Conservation (phyloP, 2,329 filamentous ascomycete species). For the Neofusicoccum laricinum region DNA sequence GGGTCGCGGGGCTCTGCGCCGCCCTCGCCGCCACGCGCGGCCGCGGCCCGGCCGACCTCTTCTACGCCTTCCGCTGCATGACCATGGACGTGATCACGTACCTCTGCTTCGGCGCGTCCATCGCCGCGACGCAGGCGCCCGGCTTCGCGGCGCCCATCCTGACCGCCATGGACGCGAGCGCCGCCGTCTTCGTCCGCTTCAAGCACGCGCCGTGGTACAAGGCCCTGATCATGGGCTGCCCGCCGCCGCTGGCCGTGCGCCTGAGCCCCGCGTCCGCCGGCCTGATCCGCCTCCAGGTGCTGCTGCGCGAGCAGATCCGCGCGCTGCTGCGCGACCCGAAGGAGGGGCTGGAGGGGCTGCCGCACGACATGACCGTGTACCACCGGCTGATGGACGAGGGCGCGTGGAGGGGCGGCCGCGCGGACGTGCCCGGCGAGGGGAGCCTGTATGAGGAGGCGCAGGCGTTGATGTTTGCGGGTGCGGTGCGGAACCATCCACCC, state of each 20-base stretch:
- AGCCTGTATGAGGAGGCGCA: slow-evolving; percentile 46
- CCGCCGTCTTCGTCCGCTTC: slow-evolving; percentile 36
- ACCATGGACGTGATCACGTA: slow-evolving; percentile 28
- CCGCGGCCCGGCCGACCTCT: slow-evolving; percentile 22
- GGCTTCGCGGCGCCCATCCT: slow-evolving; percentile 43
- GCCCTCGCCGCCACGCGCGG: slow-evolving; percentile 25
- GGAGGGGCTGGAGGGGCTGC: slow-evolving; percentile 27
- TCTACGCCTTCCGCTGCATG: slow-evolving; percentile 28
- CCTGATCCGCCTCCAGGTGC: slow-evolving; percentile 38
- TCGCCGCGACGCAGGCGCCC: slow-evolving; percentile 38
- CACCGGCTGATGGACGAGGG: slow-evolving; percentile 34
- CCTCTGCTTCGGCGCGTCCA: slow-evolving; percentile 42
- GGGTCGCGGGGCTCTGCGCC: slow-evolving; percentile 31
- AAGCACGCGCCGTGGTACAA: slow-evolving; percentile 40
- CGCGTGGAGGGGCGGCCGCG: slow-evolving; percentile 28
- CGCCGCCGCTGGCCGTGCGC: slow-evolving; percentile 35
- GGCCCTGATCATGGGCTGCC: slow-evolving; percentile 36
- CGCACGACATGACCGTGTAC: slow-evolving; percentile 38
- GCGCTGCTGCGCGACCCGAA: slow-evolving; percentile 30
- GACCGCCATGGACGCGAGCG: slow-evolving; percentile 39
- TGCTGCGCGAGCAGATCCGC: slow-evolving; percentile 31
- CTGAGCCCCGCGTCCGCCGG: slow-evolving; percentile 36
- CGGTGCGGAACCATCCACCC: slow-evolving; percentile 1
- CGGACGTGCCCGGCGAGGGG: slow-evolving; percentile 24
- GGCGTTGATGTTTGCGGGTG: slow-evolving; percentile 47